A percentile compares a stretch with the other conserved stretches of the same genome.
These are phyloP conservation scores for Trifolium subterraneum DNA, from an alignment of 306 rosid species.

Conservation along the genomic window DNA sequence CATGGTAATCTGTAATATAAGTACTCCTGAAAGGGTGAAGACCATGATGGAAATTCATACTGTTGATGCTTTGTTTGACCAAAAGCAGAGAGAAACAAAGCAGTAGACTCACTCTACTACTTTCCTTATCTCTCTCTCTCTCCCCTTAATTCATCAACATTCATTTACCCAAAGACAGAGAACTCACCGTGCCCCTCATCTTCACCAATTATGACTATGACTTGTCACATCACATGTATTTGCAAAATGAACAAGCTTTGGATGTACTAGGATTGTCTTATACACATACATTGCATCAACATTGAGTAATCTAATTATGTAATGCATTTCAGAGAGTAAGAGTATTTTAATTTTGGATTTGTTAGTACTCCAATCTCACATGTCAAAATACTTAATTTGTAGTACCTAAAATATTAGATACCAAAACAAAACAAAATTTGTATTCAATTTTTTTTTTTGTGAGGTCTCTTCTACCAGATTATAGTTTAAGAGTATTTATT, in stretches of 20 bases:
- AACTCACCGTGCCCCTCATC: constrained; percentile 11
- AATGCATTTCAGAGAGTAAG: too few relatives aligned
- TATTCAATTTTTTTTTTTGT: too few relatives aligned
- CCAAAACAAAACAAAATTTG: too few relatives aligned
- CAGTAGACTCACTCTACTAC: constrained; percentile 20
- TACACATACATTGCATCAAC: not conserved
- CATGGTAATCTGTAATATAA: constrained; percentile 6
- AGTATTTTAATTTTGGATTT: too few relatives aligned
- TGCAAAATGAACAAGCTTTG: not conserved
- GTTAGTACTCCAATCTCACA: too few relatives aligned
- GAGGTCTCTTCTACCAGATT: too few relatives aligned
- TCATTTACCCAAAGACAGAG: not conserved
- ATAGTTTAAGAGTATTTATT: too few relatives aligned
- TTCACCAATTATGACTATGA: constrained; percentile 37
- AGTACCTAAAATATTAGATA: too few relatives aligned
- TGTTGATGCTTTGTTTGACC: constrained; percentile 18
- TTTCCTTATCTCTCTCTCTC: not conserved
- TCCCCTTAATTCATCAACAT: not conserved
- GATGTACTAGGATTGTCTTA: not conserved
- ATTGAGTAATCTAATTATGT: too few relatives aligned
- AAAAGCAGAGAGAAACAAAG: constrained; percentile 3
- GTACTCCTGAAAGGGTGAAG: constrained; percentile 18
- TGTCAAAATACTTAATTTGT: too few relatives aligned
- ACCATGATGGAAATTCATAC: constrained; percentile 2
- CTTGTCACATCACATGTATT: constrained; percentile 38